phyloP scores from a whole-genome alignment of 352 stramenopile species.

The Pythium monospermum region DNA sequence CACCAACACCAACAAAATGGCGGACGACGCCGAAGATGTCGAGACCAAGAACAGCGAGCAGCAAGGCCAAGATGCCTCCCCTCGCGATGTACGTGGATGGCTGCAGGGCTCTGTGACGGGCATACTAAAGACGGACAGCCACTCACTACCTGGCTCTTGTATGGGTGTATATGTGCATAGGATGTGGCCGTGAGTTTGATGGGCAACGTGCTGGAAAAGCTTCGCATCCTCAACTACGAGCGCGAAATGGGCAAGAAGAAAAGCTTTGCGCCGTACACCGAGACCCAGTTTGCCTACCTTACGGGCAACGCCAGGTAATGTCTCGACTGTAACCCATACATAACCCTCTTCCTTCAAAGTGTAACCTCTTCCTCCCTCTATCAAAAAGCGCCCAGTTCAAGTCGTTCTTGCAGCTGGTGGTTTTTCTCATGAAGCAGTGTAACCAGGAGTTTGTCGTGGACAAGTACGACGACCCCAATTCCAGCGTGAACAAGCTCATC shows the following conservation, averaged over 20 bases:
- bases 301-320: constrained; percentile 53
- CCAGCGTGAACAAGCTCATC: constrained; percentile 86
- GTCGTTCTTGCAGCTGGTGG: constrained; percentile 66
- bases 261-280: constrained; percentile 53
- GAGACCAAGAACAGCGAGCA: constrained; percentile 18
- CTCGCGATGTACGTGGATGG: constrained; percentile 23
- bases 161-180: constrained; percentile 18
- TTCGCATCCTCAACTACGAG: constrained; percentile 76
- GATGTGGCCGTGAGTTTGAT: constrained; percentile 77
- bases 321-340: no score
- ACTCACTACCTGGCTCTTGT: no score
- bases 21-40: constrained; percentile 29
- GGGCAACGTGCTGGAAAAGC: constrained; percentile 81
- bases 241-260: constrained; percentile 74
- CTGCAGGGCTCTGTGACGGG: background rate
- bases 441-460: constrained; percentile 79
- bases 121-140: no score
- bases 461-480: constrained; percentile 87
- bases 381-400: constrained; percentile 62
- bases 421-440: constrained; percentile 70
- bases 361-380: background rate
- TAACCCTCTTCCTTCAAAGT: background rate
- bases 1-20: constrained; percentile 13
- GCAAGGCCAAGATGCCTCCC: constrained; percentile 19
- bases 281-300: constrained; percentile 68